phyloP scores from a whole-genome alignment of 2,329 filamentous ascomycete genomes.

The Colletotrichum falcatum region DNA sequence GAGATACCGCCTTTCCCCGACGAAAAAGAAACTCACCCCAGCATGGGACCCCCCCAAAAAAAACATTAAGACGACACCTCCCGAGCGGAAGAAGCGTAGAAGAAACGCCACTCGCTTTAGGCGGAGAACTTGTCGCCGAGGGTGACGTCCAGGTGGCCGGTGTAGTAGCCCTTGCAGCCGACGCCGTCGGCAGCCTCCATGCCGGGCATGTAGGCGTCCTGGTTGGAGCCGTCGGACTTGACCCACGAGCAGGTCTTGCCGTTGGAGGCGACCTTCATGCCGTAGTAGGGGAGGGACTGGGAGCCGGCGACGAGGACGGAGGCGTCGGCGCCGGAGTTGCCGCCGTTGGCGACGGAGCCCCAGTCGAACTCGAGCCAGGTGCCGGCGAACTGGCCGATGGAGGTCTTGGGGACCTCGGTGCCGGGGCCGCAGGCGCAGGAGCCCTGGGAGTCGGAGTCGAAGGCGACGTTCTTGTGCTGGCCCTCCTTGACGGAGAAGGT shows the following conservation, averaged over 20 bases:
- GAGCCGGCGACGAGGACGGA: conserved; percentile 60
- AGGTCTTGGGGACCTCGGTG: conserved; percentile 50
- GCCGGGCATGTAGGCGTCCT: conserved; percentile 54
- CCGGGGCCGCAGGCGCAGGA: conserved; percentile 57
- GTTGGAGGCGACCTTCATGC: conserved; percentile 54
- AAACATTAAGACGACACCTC: background rate
- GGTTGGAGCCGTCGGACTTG: conserved; percentile 48
- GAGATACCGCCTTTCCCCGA: conserved; percentile 20
- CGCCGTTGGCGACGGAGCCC: conserved; percentile 57
- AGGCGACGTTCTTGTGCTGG: conserved; percentile 56
- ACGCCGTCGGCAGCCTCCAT: conserved; percentile 54
- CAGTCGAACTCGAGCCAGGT: conserved; percentile 66
- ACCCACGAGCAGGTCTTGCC: conserved; percentile 58
- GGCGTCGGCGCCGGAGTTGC: conserved; percentile 64
- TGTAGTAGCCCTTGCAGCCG: conserved; percentile 54
- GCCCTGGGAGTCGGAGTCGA: conserved; percentile 61
- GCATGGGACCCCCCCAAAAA: no score
- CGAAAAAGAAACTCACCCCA: conserved; percentile 29
- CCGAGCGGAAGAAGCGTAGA: background rate
- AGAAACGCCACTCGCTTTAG: background rate
- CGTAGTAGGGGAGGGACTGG: conserved; percentile 47
- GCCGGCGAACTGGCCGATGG: conserved; percentile 55
- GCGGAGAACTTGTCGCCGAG: conserved; percentile 47
- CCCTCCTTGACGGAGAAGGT: conserved; percentile 55
- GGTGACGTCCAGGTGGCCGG: conserved; percentile 47